Conservation (phyloP, 2,329 filamentous ascomycete species). For the Phaeophleospora eucalypticola region DNA sequence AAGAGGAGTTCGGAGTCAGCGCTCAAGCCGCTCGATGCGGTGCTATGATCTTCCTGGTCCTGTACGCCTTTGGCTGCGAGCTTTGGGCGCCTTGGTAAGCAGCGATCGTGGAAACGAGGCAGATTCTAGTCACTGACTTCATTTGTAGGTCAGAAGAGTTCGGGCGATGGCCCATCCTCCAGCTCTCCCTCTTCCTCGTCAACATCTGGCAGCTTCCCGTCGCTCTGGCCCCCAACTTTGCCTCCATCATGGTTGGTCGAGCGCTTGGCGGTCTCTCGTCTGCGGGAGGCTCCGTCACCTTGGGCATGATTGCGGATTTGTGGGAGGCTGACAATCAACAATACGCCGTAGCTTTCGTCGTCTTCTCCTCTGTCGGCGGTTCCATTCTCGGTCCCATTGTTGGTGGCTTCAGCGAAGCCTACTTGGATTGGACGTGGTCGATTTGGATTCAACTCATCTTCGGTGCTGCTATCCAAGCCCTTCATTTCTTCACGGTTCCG, state of each 20-base stretch:
- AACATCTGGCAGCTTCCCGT: constrained; percentile 53
- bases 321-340: constrained; percentile 58
- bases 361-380: constrained; percentile 40
- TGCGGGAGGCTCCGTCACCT: constrained; percentile 61
- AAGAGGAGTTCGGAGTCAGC: constrained; percentile 45
- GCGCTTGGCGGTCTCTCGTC: constrained; percentile 56
- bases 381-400: constrained; percentile 37
- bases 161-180: constrained; percentile 50
- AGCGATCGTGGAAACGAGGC: too few species aligned
- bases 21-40: constrained; percentile 46
- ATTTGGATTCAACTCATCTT: constrained; percentile 90
- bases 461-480: constrained; percentile 63
- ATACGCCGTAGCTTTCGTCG: constrained; percentile 59
- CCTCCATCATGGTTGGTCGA: constrained; percentile 45
- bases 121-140: too few species aligned
- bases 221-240: constrained; percentile 44
- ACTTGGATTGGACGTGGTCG: constrained; percentile 62
- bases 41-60: constrained; percentile 49
- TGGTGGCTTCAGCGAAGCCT: constrained; percentile 34
- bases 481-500: constrained; percentile 61
- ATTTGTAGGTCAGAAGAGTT: constrained; percentile 51
- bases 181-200: constrained; percentile 50
- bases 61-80: constrained; percentile 49
- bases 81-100: constrained; percentile 55
- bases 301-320: constrained; percentile 65